These are phyloP conservation scores for Pisolithus tinctorius DNA, from an alignment of 768 basidiomycete genomes.

Conservation along the genomic window DNA sequence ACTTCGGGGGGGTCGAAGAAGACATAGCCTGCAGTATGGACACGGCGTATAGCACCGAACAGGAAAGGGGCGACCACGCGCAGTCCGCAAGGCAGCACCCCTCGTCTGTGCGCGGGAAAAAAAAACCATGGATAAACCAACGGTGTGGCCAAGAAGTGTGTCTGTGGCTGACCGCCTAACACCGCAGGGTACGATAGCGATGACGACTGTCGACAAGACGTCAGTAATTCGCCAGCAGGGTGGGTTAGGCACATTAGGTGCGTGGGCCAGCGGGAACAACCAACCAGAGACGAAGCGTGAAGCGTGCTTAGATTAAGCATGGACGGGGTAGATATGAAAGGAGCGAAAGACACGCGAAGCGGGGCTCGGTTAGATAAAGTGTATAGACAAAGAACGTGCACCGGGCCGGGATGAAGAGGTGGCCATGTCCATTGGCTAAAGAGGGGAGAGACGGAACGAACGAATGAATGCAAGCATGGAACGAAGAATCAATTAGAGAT, in stretches of 20 bases:
- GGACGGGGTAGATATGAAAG: conserved; percentile 10
- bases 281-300: conserved; percentile 1
- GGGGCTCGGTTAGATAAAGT: conserved; percentile 23
- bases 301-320: conserved; percentile 1
- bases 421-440: conserved; percentile 14
- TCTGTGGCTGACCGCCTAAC: background rate
- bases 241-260: conserved; percentile 16
- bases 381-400: conserved; percentile 5
- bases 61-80: conserved; percentile 20
- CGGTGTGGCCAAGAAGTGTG: background rate
- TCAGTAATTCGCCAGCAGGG: conserved; percentile 6
- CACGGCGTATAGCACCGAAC: conserved; percentile 8
- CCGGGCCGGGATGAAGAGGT: conserved; percentile 10
- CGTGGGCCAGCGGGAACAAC: conserved; percentile 4
- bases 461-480: conserved; percentile 11
- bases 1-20: background rate
- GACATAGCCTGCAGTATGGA: conserved; percentile 12
- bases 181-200: conserved; percentile 9
- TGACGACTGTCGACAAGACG: conserved; percentile 15
- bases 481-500: conserved; percentile 1
- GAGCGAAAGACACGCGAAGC: conserved; percentile 5
- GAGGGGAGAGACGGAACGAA: conserved; percentile 5
- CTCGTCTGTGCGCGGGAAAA: conserved; percentile 22
- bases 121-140: conserved; percentile 4
- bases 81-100: conserved; percentile 22